These are phyloP conservation scores for Urtica urens DNA, from an alignment of 306 rosid species.

Conservation along the genomic window DNA sequence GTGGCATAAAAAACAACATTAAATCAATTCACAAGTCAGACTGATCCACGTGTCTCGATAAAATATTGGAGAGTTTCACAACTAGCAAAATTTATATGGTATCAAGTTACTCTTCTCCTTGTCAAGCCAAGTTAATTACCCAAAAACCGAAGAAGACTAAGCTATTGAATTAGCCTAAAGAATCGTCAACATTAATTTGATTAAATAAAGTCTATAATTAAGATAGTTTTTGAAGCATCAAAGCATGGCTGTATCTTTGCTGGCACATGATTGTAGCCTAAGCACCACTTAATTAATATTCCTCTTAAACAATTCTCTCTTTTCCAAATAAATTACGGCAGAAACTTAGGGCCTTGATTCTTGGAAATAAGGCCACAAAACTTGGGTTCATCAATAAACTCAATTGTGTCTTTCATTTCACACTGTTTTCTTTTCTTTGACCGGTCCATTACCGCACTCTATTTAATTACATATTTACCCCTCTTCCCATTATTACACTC, in stretches of 20 bases:
- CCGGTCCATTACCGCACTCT: constrained; percentile 20
- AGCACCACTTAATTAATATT: constrained; percentile 13
- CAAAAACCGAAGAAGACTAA: not conserved
- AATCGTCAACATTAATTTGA: not conserved
- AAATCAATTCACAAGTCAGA: too few relatives aligned
- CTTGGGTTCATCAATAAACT: constrained; percentile 35
- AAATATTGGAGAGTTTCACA: not conserved
- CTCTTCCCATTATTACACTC: not conserved
- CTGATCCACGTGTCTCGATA: not conserved
- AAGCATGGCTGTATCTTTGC: constrained; percentile 34
- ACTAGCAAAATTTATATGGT: not conserved
- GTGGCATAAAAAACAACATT: not conserved
- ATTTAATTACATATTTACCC: not conserved
- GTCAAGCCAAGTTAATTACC: not conserved
- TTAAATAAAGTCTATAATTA: not conserved
- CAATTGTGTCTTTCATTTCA: constrained; percentile 14
- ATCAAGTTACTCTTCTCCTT: not conserved
- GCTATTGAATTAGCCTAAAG: not conserved
- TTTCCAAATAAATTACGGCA: constrained; percentile 25
- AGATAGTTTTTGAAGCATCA: constrained; percentile 3
- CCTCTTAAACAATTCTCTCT: constrained; percentile 4
- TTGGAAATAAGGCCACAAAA: constrained; percentile 39
- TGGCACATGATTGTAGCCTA: constrained; percentile 29
- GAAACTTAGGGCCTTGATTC: constrained; percentile 38
- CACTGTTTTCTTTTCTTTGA: constrained; percentile 23